These are phyloP conservation scores for Ambrosia hybrid DNA, from an alignment of 140 eudicot genomes.

Conservation along the genomic window DNA sequence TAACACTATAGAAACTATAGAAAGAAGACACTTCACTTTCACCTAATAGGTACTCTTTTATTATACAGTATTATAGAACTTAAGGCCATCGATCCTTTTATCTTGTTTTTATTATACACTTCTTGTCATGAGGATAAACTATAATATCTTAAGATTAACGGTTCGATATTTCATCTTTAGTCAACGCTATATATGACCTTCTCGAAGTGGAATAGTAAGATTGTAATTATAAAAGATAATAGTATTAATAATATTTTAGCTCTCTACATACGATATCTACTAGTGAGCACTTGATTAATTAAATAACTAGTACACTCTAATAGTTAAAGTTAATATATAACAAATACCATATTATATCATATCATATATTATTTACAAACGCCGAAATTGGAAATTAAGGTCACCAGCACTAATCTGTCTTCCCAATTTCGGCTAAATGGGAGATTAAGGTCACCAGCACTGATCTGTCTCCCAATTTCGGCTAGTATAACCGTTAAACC, in stretches of 20 bases:
- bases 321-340: not conserved
- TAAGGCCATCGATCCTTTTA: too few species aligned
- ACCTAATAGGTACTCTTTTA: too few species aligned
- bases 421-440: slow-evolving; percentile 58
- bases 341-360: not conserved
- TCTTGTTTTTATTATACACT: too few species aligned
- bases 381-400: not conserved
- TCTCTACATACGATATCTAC: not conserved
- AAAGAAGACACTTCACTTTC: too few species aligned
- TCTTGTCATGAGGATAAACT: too few species aligned
- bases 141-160: too few species aligned
- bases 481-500: slow-evolving; percentile 35
- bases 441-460: slow-evolving; percentile 54
- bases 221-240: too few species aligned
- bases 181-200: too few species aligned
- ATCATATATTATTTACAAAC: slow-evolving; percentile 2
- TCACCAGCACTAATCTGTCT: slow-evolving; percentile 80
- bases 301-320: slow-evolving; percentile 5
- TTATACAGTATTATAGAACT: too few species aligned
- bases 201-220: too few species aligned
- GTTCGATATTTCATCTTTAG: too few species aligned
- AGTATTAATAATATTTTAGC: not conserved
- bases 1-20: too few species aligned
- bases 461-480: slow-evolving; percentile 83
- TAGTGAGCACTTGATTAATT: not conserved